Conservation (phyloP, 1,284 basidiomycete species). For the Apiotrichum montevideense region DNA sequence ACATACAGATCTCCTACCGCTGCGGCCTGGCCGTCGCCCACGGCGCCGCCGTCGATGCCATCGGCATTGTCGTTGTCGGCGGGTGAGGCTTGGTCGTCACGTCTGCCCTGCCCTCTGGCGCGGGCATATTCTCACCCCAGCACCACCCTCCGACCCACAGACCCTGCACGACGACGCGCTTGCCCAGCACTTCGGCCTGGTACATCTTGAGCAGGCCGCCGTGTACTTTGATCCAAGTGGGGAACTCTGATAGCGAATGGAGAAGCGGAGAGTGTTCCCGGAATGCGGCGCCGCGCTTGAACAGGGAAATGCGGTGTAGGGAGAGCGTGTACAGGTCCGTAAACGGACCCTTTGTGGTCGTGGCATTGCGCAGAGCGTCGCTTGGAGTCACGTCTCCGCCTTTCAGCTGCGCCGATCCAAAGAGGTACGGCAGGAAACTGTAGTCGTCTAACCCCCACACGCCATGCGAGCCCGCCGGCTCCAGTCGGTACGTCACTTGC, state of each 20-base stretch:
- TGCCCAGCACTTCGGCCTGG: constrained; percentile 87
- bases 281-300: constrained; percentile 75
- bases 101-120: background rate
- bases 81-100: too few relatives aligned
- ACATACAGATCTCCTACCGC: too few relatives aligned
- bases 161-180: constrained; percentile 95
- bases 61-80: too few relatives aligned
- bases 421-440: constrained; percentile 88
- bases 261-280: constrained; percentile 89
- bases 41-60: too few relatives aligned
- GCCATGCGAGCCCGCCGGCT: constrained; percentile 94
- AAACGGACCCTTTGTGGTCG: constrained; percentile 7
- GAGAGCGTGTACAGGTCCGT: constrained; percentile 72
- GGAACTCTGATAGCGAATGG: constrained; percentile 76
- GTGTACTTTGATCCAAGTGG: constrained; percentile 83
- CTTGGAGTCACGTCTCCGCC: constrained; percentile 47
- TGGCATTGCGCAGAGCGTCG: constrained; percentile 9
- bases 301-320: constrained; percentile 69
- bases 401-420: constrained; percentile 83
- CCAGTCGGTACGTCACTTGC: constrained; percentile 83
- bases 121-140: constrained; percentile 32
- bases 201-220: constrained; percentile 94
- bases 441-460: constrained; percentile 99
- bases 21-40: too few relatives aligned
- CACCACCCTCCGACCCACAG: constrained; percentile 69